Conservation (phyloP, 1,284 basidiomycete genomes). For the Trichosporon coremiiforme region DNA sequence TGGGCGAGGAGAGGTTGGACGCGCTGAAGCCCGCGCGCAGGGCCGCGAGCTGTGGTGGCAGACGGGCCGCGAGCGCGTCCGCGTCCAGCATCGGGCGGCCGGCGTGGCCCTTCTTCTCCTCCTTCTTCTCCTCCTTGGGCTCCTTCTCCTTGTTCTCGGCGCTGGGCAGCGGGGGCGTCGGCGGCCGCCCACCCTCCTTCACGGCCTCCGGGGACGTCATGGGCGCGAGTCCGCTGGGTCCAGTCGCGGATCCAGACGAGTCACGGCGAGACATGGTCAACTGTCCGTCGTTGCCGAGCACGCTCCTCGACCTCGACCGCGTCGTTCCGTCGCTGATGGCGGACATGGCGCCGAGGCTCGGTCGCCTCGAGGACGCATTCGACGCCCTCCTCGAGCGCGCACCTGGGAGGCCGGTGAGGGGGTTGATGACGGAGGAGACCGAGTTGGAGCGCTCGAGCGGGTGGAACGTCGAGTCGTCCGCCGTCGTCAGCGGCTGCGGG, state of each 20-base stretch:
- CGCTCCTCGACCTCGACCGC: conserved; percentile 19
- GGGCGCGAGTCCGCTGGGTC: not conserved
- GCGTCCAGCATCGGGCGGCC: conserved; percentile 34
- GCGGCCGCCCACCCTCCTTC: not conserved
- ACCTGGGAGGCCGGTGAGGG: conserved; percentile 48
- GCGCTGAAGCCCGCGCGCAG: conserved; percentile 35
- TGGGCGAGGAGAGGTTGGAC: conserved; percentile 5
- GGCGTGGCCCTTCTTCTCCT: not conserved
- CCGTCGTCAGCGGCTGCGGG: conserved; percentile 28
- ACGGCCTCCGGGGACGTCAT: not conserved
- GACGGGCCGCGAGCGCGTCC: conserved; percentile 44
- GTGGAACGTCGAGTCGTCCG: conserved; percentile 19
- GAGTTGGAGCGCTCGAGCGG: conserved; percentile 7
- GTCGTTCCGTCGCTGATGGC: not conserved
- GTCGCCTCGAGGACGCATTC: not conserved
- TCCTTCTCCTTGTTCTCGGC: conserved; percentile 1
- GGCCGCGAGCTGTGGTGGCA: conserved; percentile 52
- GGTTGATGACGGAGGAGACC: conserved; percentile 46
- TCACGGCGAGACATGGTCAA: conserved; percentile 19
- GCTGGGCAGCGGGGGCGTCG: not conserved
- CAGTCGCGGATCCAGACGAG: conserved; percentile 4
- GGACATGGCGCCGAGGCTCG: not conserved
- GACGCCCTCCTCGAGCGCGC: conserved; percentile 22
- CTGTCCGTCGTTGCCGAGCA: conserved; percentile 15
- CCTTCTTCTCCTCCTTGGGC: not conserved